Evolutionary conservation across 2,329 filamentous ascomycete species (phyloP), one percentile per base, ranked within the genome.

Genomic region (Aspergillus sp.): DNA sequence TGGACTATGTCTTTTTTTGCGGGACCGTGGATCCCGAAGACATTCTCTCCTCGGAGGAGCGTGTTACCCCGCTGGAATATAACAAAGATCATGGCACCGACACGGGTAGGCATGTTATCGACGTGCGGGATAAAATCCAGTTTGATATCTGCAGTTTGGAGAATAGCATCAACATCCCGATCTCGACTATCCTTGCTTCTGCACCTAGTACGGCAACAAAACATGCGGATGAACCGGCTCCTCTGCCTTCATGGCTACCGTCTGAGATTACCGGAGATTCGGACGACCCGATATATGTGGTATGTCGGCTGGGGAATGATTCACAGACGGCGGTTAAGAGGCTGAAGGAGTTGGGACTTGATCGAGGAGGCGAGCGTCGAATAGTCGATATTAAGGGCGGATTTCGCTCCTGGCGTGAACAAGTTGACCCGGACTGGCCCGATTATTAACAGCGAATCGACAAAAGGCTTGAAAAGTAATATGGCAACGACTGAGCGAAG

Each of bases 1-100:
- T 93, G 47, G 91, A 97, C 70, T 98, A 98, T 70, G 82, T 89
- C 0, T 86, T 88, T 52, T 97, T 98, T 70, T 98, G 93, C 69
- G 92, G 93, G 4, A 81, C 85, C 1, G 72, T 76, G 1, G 70
- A 70, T 50, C 82, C 86, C 0, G 77, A 88, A 17, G 75, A 79
- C 9, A 61, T 89, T 3, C 79, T 96, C 1, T 70, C 67, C 5
- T 75, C 85, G 0, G 80, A 86, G 0, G 89, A 95, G 64, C 83
- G 92, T 8, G 81, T 96, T 34, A 83, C 86, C 0, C 86, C 86
- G 0, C 66, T 74, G 0, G 82, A 88, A 5, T 93, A 91, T 65
- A 77, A 70, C 30, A 66, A 67, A 15, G 55, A 45, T 37, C 53
- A 67, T 48, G 39, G 58, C 13, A 33, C 58, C 15, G 56, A 19